Evolutionary conservation across 176 grass and related monocot genomes (phyloP).

Genomic region (Zea luxurians): DNA sequence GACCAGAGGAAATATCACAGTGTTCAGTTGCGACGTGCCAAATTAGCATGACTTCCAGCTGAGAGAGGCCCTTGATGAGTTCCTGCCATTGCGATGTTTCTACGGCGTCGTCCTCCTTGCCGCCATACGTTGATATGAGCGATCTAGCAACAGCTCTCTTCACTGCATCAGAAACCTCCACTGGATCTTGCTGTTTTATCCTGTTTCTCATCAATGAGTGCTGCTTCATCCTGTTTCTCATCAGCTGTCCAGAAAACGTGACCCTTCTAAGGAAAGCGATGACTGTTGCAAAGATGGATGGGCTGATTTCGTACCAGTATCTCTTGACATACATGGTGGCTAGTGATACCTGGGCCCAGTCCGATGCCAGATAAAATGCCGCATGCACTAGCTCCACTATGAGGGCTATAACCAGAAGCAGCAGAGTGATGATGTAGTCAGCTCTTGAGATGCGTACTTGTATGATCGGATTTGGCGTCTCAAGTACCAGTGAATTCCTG

Average conservation of each 20-base stretch:
- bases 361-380: background rate
- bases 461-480: background rate
- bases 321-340: background rate
- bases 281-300: background rate
- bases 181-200: background rate
- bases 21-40: constrained; percentile 7
- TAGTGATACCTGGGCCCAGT: constrained; percentile 3
- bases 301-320: fast-evolving
- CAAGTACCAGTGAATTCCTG: background rate
- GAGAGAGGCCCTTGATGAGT: background rate
- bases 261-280: background rate
- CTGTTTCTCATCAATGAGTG: background rate
- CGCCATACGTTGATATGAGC: background rate
- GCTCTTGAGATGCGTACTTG: background rate
- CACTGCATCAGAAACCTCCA: background rate
- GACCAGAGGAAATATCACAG: background rate
- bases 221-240: constrained; percentile 1
- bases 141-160: background rate
- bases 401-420: background rate
- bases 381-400: constrained; percentile 2
- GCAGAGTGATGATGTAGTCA: background rate
- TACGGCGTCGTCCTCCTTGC: too few relatives aligned
- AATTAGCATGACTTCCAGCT: background rate
- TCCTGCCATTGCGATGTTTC: background rate
- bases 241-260: background rate